phyloP scores from a whole-genome alignment of 495 filamentous ascomycete species.

The Ascodesmis nigricans region DNA sequence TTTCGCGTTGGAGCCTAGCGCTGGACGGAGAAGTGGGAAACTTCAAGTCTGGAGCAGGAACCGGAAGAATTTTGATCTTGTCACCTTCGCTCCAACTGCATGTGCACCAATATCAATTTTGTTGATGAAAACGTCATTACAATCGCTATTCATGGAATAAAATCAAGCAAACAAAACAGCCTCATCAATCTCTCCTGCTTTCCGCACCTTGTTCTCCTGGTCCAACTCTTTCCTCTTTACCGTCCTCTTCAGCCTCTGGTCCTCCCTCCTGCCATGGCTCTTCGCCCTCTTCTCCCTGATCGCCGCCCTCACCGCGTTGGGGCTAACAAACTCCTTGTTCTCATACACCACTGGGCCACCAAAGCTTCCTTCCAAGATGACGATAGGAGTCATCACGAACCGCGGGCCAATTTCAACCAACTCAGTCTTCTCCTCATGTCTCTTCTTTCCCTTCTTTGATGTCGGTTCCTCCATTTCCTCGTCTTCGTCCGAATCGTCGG shows the following conservation, averaged over 20 bases:
- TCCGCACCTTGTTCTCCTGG: slow-evolving; percentile 41
- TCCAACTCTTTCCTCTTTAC: slow-evolving; percentile 57
- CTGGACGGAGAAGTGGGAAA: too few relatives aligned
- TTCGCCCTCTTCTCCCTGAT: slow-evolving; percentile 50
- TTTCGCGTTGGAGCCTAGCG: too few relatives aligned
- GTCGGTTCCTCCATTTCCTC: slow-evolving; percentile 26
- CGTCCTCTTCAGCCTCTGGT: slow-evolving; percentile 46
- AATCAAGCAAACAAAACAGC: slow-evolving; percentile 66
- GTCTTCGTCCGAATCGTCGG: slow-evolving; percentile 18
- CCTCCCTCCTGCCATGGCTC: slow-evolving; percentile 48
- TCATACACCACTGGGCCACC: slow-evolving; percentile 95
- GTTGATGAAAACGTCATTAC: too few relatives aligned
- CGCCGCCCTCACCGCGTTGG: slow-evolving; percentile 79
- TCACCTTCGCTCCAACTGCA: too few relatives aligned
- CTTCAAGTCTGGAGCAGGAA: too few relatives aligned
- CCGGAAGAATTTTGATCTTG: too few relatives aligned
- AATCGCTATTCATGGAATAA: too few relatives aligned
- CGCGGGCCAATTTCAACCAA: slow-evolving; percentile 86
- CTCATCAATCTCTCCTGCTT: slow-evolving; percentile 50
- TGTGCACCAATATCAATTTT: too few relatives aligned
- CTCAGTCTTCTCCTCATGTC: slow-evolving; percentile 37
- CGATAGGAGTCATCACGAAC: slow-evolving; percentile 85
- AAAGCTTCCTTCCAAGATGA: slow-evolving; percentile 87
- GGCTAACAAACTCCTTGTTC: slow-evolving; percentile 94
- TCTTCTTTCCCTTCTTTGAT: slow-evolving; percentile 19